Base-by-base conservation (phyloP, 257 asterid species). In the Scutellaria baicalensis region DNA sequence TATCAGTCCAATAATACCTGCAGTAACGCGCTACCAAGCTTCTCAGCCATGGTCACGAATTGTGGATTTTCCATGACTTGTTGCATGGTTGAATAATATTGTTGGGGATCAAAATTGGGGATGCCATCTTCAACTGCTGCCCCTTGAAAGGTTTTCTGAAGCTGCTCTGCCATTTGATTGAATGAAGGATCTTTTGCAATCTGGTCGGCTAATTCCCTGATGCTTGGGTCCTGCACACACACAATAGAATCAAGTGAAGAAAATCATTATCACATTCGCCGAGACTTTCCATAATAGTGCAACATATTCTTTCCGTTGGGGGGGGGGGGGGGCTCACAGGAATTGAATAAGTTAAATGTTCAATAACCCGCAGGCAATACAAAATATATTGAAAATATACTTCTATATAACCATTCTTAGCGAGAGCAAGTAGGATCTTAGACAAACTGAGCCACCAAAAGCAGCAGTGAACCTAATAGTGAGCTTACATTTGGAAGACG, bases 1-100 rank as follows among this genome's bases (percentile, higher is more conserved):
- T 54, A 20, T 45, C 7, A 27, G 56, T 76, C 57, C 42, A 55
- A 44, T 64, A 65, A 64, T 78, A 90, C 94, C 97, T 90, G 93
- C 88, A 90, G 71, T 78, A 92, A 66, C n/a, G 96, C 84, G 75
- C 42, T 88, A 54, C 96, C 96, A 64, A 92, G 98, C 77, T 79
- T 85, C 88, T 92, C 95, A 69, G 98, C 96, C 96, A 92, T 92
- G 79, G 84, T 80, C 94, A 89, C 80, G 70, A 92, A 89, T 48
- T 92, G 98, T 27, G 98, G 98, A 75, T 92, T 92, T 79, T 92
- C 92, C 98, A 92, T 89, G 68, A 92, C 96, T 76, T 92, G 92
- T 73, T 92, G 96, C 96, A 92, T 89, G 27, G 98, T 89, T 38
- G 86, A 57, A 52, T 82, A 81, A 79, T 89, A 92, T 71, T 86